Evolutionary conservation across 2,329 filamentous ascomycete genomes (phyloP).

Genomic region (Davidsoniella eucalypti): DNA sequence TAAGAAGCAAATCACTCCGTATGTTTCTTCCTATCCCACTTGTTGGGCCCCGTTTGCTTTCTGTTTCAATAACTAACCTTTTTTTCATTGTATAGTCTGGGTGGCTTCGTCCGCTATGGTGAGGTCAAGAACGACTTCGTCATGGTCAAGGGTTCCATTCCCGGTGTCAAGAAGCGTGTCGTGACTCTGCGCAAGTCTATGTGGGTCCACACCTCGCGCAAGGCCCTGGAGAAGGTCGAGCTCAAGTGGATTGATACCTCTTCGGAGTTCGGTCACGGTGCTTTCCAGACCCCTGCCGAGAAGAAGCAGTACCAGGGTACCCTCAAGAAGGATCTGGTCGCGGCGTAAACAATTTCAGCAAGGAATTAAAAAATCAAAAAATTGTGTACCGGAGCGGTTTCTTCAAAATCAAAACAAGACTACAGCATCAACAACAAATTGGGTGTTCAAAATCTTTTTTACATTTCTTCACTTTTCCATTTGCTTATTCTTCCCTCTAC

Average conservation of each 20-base stretch:
- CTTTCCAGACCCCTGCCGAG: constrained; percentile 96
- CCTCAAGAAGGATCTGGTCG: constrained; percentile 87
- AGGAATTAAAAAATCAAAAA: constrained; percentile 12
- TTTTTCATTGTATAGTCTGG: constrained; percentile 44
- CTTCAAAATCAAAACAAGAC: neutral
- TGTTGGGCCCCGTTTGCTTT: neutral
- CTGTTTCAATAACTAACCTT: constrained; percentile 19
- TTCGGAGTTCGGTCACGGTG: constrained; percentile 99
- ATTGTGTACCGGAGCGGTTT: constrained; percentile 10
- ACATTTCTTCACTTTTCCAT: constrained; percentile 2
- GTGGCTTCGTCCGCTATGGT: constrained; percentile 98
- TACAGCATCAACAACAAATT: neutral
- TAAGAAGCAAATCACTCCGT: constrained; percentile 99
- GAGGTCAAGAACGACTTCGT: constrained; percentile 99
- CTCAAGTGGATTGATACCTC: constrained; percentile 99
- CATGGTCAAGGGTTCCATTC: constrained; percentile 93
- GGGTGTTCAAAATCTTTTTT: constrained; percentile 7
- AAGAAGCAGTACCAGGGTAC: constrained; percentile 96
- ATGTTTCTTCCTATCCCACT: constrained; percentile 32
- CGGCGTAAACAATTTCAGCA: constrained; percentile 23
- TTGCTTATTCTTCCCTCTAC: neutral
- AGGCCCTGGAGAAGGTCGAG: constrained; percentile 95
- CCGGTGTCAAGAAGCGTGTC: constrained; percentile 98
- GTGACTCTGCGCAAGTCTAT: constrained; percentile 98
- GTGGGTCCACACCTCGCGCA: constrained; percentile 90